These are phyloP conservation scores for Phytophthora multivora DNA, from an alignment of 352 stramenopile species.

Conservation along the genomic window DNA sequence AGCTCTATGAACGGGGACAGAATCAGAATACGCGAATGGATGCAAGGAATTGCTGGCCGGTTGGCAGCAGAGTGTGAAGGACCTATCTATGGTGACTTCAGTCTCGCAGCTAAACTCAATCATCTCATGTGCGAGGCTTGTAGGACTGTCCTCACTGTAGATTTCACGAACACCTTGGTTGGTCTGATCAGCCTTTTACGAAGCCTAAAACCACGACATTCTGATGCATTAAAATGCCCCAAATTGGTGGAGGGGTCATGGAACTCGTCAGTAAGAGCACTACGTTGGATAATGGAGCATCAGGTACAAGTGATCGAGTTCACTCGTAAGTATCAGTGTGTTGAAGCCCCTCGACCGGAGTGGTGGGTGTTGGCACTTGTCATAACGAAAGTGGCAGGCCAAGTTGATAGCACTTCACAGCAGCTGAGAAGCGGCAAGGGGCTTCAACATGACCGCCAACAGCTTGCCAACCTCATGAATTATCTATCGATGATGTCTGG, in stretches of 20 bases:
- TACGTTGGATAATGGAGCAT: constrained; percentile 25
- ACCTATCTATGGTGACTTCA: constrained; percentile 18
- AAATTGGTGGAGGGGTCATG: constrained; percentile 30
- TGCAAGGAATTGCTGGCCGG: constrained; percentile 11
- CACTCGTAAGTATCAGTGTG: neutral
- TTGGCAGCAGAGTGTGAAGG: constrained; percentile 16
- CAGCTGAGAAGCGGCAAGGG: constrained; percentile 14
- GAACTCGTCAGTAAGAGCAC: constrained; percentile 7
- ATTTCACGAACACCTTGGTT: constrained; percentile 24
- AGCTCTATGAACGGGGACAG: constrained; percentile 7
- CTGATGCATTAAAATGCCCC: constrained; percentile 7
- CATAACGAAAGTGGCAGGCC: constrained; percentile 15
- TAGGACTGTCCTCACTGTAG: constrained; percentile 9
- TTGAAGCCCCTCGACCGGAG: constrained; percentile 7
- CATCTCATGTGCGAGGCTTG: constrained; percentile 25
- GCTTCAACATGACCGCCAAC: constrained; percentile 18
- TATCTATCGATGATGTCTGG: constrained; percentile 27
- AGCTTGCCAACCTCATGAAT: constrained; percentile 22
- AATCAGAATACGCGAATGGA: constrained; percentile 1
- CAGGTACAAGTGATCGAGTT: constrained; percentile 10
- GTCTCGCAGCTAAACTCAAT: constrained; percentile 20
- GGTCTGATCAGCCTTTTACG: constrained; percentile 15
- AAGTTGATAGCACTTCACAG: constrained; percentile 5
- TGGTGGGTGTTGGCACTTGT: constrained; percentile 30
- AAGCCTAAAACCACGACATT: constrained; percentile 3